Conservation (phyloP, 345 rosid genomes). For the Gossypium sturtianum region DNA sequence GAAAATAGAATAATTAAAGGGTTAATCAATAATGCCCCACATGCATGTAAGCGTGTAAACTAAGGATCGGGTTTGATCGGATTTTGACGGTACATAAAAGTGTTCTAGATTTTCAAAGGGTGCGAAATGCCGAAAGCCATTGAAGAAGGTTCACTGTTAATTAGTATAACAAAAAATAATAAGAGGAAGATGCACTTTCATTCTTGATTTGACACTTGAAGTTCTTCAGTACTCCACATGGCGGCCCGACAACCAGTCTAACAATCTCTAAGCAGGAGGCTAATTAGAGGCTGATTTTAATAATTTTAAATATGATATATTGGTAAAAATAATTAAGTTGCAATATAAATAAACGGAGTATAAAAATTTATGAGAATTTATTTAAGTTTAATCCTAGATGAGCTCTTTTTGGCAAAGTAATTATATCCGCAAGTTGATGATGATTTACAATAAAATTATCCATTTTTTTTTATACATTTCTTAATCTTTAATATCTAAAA, state of each 20-base stretch:
- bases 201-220: neutral
- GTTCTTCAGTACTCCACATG: neutral
- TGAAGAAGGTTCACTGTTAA: no score
- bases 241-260: neutral
- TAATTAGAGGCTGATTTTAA: neutral
- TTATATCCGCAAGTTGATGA: no score
- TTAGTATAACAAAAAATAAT: no score
- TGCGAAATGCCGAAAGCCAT: neutral
- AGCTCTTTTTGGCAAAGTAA: no score
- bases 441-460: no score
- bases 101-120: neutral
- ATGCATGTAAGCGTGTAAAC: neutral
- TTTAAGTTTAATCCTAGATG: no score
- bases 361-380: no score
- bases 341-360: no score
- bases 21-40: neutral
- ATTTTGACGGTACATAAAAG: neutral
- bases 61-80: neutral
- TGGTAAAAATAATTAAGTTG: no score
- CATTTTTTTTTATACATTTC: no score
- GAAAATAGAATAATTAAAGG: neutral
- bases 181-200: neutral
- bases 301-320: no score
- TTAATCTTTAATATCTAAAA: no score
- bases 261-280: neutral